A percentile compares a stretch with the other conserved stretches of the same genome.
These are phyloP conservation scores for Camptophora hylomeconis DNA, from an alignment of 2,329 filamentous ascomycete species.

Conservation along the genomic window DNA sequence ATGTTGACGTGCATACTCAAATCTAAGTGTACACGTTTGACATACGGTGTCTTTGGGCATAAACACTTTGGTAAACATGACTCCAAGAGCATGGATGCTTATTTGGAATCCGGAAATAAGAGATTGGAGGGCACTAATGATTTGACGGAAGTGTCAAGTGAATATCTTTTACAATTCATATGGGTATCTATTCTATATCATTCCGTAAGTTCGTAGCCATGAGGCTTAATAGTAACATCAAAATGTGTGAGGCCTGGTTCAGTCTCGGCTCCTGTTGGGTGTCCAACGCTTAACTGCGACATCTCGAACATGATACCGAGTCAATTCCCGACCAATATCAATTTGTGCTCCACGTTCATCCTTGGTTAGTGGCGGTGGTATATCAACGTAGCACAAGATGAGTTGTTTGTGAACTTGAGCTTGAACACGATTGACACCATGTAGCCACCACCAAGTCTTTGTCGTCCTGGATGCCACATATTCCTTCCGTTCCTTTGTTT, in stretches of 20 bases:
- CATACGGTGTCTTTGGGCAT: too few relatives aligned
- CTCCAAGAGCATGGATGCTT: too few relatives aligned
- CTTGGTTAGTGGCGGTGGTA: conserved; percentile 54
- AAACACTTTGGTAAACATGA: too few relatives aligned
- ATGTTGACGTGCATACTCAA: too few relatives aligned
- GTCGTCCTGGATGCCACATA: conserved; percentile 35
- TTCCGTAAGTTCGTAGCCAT: too few relatives aligned
- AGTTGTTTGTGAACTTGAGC: conserved; percentile 82
- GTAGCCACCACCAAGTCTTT: conserved; percentile 45
- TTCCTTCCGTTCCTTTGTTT: conserved; percentile 34
- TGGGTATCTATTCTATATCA: too few relatives aligned
- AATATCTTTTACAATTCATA: too few relatives aligned
- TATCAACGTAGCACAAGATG: conserved; percentile 79
- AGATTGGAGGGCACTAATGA: too few relatives aligned
- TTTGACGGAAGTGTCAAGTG: too few relatives aligned
- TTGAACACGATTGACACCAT: conserved; percentile 79
- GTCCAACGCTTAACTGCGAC: conserved; percentile 74
- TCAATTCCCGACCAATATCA: conserved; percentile 52
- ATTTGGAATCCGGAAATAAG: too few relatives aligned
- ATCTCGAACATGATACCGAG: conserved; percentile 64
- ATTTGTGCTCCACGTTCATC: conserved; percentile 23
- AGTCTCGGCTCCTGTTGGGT: conserved; percentile 62
- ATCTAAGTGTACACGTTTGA: too few relatives aligned
- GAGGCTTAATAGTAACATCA: too few relatives aligned
- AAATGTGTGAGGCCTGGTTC: conserved; percentile 9